Evolutionary conservation across 2,329 filamentous ascomycete genomes (phyloP).

Genomic region (Thelonectria discophora): DNA sequence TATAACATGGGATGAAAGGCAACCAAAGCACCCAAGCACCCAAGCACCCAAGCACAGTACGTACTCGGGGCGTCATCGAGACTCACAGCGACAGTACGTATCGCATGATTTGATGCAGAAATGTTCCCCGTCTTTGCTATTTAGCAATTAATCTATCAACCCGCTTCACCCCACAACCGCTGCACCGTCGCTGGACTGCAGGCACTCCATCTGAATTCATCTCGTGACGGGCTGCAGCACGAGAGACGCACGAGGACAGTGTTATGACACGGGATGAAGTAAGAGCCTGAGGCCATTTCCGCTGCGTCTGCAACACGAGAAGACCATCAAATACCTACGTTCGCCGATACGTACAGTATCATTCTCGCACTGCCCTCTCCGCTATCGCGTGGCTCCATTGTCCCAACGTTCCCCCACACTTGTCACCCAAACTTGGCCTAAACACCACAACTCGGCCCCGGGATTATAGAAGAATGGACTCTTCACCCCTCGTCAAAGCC

Average conservation of each 20-base stretch:
- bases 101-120: neutral
- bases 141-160: neutral
- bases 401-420: constrained; percentile 13
- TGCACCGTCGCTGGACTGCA: neutral
- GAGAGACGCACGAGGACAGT: neutral
- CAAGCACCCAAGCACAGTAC: no score
- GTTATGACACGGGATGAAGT: neutral
- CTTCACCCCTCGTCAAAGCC: constrained; percentile 65
- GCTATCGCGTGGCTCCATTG: constrained; percentile 10
- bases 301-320: no score
- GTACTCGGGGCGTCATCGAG: no score
- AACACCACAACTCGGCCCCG: neutral
- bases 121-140: neutral
- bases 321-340: no score
- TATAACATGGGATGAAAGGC: no score
- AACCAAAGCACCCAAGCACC: no score
- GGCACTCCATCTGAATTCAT: neutral
- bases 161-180: constrained; percentile 5
- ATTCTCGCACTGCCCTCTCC: neutral
- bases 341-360: no score
- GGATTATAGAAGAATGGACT: constrained; percentile 46
- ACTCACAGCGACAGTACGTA: no score
- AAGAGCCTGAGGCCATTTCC: no score
- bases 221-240: constrained; percentile 1
- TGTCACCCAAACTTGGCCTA: neutral